phyloP scores from a whole-genome alignment of 1,139 yeast species.

The Suhomyces terraborum region DNA sequence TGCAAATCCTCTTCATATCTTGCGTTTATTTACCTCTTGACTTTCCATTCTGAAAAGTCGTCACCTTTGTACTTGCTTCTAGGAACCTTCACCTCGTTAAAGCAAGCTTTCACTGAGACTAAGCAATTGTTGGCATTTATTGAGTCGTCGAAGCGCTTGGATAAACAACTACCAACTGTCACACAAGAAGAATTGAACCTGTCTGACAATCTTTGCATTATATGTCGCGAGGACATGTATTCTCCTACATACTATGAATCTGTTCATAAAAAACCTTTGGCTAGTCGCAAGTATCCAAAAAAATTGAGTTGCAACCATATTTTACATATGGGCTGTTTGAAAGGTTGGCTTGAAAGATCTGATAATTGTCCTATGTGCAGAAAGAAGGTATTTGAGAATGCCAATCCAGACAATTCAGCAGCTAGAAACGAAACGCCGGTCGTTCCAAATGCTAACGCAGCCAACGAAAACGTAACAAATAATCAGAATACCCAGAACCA shows the following conservation, averaged over 20 bases:
- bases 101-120: constrained; percentile 51
- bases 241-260: constrained; percentile 35
- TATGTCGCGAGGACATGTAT: constrained; percentile 83
- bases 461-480: not conserved
- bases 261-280: constrained; percentile 25
- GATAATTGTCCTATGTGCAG: constrained; percentile 93
- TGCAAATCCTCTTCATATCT: constrained; percentile 41
- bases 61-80: constrained; percentile 69
- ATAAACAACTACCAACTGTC: constrained; percentile 62
- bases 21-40: constrained; percentile 39
- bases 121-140: constrained; percentile 56
- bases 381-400: constrained; percentile 53
- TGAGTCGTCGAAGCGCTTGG: constrained; percentile 66
- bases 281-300: constrained; percentile 63
- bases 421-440: constrained; percentile 5
- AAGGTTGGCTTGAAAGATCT: constrained; percentile 91
- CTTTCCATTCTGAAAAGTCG: constrained; percentile 54
- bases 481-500: not conserved
- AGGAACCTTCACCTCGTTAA: constrained; percentile 60
- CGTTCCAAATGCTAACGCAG: constrained; percentile 9
- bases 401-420: constrained; percentile 10
- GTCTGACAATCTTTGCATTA: constrained; percentile 69
- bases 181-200: constrained; percentile 60
- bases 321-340: constrained; percentile 85
- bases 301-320: constrained; percentile 83